A percentile compares a stretch with the other conserved stretches of the same genome.
Conservation (phyloP, 148 eudicot genomes). For the Rheum nobile region DNA sequence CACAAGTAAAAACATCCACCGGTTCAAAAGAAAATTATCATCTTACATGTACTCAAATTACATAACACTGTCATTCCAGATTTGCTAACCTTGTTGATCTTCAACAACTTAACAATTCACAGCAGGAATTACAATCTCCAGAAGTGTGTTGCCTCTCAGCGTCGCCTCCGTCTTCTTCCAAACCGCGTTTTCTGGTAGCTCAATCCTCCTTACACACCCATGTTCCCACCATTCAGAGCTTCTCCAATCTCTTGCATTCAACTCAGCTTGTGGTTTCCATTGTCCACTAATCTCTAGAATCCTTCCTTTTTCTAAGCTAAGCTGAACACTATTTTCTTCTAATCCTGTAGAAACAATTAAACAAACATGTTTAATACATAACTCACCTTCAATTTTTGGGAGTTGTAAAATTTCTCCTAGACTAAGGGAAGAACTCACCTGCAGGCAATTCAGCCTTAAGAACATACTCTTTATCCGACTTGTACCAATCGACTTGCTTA, state of each 20-base stretch:
- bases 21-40: neutral
- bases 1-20: neutral
- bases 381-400: too few species aligned
- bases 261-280: conserved; percentile 32
- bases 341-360: conserved; percentile 22
- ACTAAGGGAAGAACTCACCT: conserved; percentile 25
- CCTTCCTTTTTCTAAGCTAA: conserved; percentile 58
- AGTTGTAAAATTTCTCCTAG: too few species aligned
- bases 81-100: conserved; percentile 11
- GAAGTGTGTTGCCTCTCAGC: conserved; percentile 24
- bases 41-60: conserved; percentile 6
- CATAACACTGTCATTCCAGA: conserved; percentile 16
- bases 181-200: conserved; percentile 59
- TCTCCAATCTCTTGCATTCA: conserved; percentile 55
- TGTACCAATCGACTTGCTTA: conserved; percentile 51
- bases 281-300: conserved; percentile 63
- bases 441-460: conserved; percentile 48
- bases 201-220: conserved; percentile 69
- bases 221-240: conserved; percentile 77
- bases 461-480: conserved; percentile 37
- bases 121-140: conserved; percentile 63
- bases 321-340: conserved; percentile 35
- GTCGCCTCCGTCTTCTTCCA: conserved; percentile 53
- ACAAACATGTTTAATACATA: too few species aligned
- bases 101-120: conserved; percentile 23